Conservation (phyloP, 345 rosid genomes). For the Pistacia atlantica region DNA sequence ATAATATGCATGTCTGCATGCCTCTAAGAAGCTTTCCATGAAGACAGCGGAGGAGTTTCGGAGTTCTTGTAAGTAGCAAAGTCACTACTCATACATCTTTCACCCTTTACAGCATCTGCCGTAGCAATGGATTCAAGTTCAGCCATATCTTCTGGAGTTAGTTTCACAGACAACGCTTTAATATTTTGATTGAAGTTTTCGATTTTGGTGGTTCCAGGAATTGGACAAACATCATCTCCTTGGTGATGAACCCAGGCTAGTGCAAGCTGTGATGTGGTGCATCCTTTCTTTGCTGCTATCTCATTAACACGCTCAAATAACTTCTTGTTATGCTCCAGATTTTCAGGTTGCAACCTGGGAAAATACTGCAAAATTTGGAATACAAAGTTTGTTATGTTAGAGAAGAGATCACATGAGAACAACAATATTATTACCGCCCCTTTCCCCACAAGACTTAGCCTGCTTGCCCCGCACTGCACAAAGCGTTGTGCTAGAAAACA, state of each 20-base stretch:
- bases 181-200: constrained; percentile 44
- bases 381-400: too few species aligned
- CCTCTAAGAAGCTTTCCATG: constrained; percentile 43
- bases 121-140: constrained; percentile 34
- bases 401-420: too few species aligned
- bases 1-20: not conserved
- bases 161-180: constrained; percentile 24
- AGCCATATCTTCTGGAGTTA: constrained; percentile 25
- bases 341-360: constrained; percentile 68
- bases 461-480: too few species aligned
- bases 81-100: constrained; percentile 20
- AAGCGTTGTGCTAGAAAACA: too few species aligned
- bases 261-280: constrained; percentile 68
- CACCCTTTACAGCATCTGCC: constrained; percentile 24
- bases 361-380: constrained; percentile 32
- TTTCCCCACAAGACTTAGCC: too few species aligned
- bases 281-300: constrained; percentile 50
- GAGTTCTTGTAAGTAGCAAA: constrained; percentile 30
- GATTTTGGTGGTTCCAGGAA: constrained; percentile 64
- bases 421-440: too few species aligned
- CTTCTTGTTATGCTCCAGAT: constrained; percentile 46
- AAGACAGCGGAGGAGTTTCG: constrained; percentile 58
- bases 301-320: constrained; percentile 46
- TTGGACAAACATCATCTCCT: constrained; percentile 65
- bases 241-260: constrained; percentile 76